phyloP scores from a whole-genome alignment of 306 rosid genomes.

The Mimosa pudica region DNA sequence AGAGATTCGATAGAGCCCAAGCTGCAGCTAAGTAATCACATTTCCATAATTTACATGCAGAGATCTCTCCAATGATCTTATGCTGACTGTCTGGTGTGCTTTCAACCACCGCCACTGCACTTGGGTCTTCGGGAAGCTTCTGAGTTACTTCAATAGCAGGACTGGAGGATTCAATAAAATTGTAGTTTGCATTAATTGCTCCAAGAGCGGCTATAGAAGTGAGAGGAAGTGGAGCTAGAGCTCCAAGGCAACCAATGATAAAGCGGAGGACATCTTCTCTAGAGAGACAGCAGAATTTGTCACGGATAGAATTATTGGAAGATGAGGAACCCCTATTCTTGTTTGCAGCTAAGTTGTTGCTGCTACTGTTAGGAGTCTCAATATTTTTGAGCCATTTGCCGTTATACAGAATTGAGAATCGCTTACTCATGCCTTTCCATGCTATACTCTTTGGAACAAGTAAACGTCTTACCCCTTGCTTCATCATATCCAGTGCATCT shows the following conservation, averaged over 20 bases:
- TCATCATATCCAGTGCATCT: slow-evolving; percentile 98
- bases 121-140: slow-evolving; percentile 74
- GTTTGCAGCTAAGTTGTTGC: slow-evolving; percentile 53
- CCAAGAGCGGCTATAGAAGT: slow-evolving; percentile 78
- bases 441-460: slow-evolving; percentile 81
- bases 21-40: slow-evolving; percentile 87
- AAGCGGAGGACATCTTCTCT: slow-evolving; percentile 98
- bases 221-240: slow-evolving; percentile 94
- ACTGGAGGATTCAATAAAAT: slow-evolving; percentile 62
- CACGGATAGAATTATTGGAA: slow-evolving; percentile 43
- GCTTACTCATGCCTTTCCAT: slow-evolving; percentile 99
- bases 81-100: slow-evolving; percentile 43
- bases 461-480: slow-evolving; percentile 89
- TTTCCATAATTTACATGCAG: slow-evolving; percentile 92
- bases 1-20: slow-evolving; percentile 89
- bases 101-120: slow-evolving; percentile 82
- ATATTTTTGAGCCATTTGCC: slow-evolving; percentile 89
- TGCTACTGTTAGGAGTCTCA: slow-evolving; percentile 59
- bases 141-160: slow-evolving; percentile 66
- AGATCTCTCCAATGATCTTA: slow-evolving; percentile 92
- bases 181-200: slow-evolving; percentile 72
- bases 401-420: slow-evolving; percentile 84
- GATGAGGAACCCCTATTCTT: slow-evolving; percentile 62
- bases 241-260: slow-evolving; percentile 94
- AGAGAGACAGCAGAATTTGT: slow-evolving; percentile 85